Evolutionary conservation across 805 yeast genomes (phyloP).

Genomic region (Yarrowia sp.): DNA sequence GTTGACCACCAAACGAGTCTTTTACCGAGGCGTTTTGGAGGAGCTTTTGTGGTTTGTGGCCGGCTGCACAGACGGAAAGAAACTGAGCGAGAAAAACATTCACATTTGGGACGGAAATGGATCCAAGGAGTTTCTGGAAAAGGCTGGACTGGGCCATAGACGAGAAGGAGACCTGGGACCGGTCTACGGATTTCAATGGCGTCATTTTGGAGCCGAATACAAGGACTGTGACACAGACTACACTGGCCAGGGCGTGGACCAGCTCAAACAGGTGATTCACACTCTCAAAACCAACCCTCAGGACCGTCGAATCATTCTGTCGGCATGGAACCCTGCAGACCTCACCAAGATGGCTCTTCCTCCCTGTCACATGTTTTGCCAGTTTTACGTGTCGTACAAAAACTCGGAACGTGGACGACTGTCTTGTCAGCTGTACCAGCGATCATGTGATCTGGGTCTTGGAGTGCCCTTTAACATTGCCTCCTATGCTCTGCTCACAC

Average conservation of each 20-base stretch:
- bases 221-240: constrained; percentile 83
- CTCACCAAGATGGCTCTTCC: constrained; percentile 93
- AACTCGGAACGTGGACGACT: constrained; percentile 55
- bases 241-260: constrained; percentile 85
- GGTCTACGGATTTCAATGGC: constrained; percentile 98
- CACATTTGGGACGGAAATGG: constrained; percentile 99
- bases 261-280: constrained; percentile 71
- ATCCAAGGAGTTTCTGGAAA: constrained; percentile 82
- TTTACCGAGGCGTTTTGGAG: constrained; percentile 80
- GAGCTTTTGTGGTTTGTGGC: constrained; percentile 91
- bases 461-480: constrained; percentile 99
- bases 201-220: constrained; percentile 97
- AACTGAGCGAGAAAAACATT: constrained; percentile 77
- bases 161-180: constrained; percentile 96
- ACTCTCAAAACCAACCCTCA: constrained; percentile 84
- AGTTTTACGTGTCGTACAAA: constrained; percentile 79
- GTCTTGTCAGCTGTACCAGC: constrained; percentile 86
- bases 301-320: constrained; percentile 88
- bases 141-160: constrained; percentile 72
- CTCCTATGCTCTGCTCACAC: constrained; percentile 86
- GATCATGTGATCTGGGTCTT: constrained; percentile 99
- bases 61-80: constrained; percentile 85
- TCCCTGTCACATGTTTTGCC: constrained; percentile 96
- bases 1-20: constrained; percentile 88
- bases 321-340: constrained; percentile 99